Evolutionary conservation across 257 asterid species (phyloP), one percentile per base, ranked within the genome.

Genomic region (Solanum peruvianum): DNA sequence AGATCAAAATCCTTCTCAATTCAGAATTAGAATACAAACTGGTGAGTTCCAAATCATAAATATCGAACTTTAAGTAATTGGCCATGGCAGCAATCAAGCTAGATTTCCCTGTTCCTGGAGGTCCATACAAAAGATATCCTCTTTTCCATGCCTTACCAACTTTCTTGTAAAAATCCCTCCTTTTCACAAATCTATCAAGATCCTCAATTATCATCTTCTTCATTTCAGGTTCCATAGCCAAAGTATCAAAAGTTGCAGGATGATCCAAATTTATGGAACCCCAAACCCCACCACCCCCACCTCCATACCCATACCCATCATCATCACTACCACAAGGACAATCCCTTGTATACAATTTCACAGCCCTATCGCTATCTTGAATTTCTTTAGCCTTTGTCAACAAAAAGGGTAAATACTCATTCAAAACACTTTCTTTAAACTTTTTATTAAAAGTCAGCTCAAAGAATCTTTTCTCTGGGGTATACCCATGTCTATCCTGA

Each of bases 91-190:
- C 98, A 31, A 94, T 90, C 90, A 94, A 88, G 88, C 95, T 95
- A 16, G 98, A 94, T 87, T 95, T 95, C 21, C 98, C 98, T 0
- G 98, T 95, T n/a, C 98, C 98, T 0, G 98, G 98, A 3, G 98
- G 98, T 0, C 98, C 98, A 86, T 94, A 96, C 89, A 96, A 85
- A 16, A 96, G 90, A 86, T 96, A 94, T 29, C 98, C 98, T 81
- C 98, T 90, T 69, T 94, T 96, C 99, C 99, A 96, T 9, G 99
- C 99, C 81, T 94, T 96, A 4, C 99, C 99, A 0, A 96, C 98
- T 81, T 88, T 92, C 91, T 86, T 94, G 47, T 96, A 96, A 89
- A 92, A 96, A 16, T 96, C 97, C 27, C 89, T 95, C 87, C 99
- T 92, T 91, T 92, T 91, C 89, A 95, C 37, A 77, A 96, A 96